phyloP scores from a whole-genome alignment of 345 rosid genomes.

The Orychophragmus violaceus region DNA sequence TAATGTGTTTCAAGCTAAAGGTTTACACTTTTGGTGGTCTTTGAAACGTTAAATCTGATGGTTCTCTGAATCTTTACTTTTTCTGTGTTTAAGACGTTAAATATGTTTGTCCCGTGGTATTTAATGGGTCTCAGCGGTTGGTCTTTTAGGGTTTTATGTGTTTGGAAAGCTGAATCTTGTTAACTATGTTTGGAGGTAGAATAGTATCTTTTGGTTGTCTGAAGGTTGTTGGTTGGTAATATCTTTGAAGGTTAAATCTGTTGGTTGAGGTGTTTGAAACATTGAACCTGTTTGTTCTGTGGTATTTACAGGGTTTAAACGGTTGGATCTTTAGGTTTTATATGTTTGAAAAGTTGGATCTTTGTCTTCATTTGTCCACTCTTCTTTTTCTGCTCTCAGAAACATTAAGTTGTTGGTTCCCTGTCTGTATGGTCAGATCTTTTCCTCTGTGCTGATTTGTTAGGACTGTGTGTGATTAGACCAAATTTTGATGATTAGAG shows the following conservation, averaged over 20 bases:
- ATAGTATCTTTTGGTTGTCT: background rate
- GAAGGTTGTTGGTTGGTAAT: no score
- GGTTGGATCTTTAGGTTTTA: no score
- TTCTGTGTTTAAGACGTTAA: background rate
- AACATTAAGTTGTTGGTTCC: background rate
- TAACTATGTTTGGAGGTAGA: background rate
- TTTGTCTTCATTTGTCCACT: background rate
- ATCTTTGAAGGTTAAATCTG: no score
- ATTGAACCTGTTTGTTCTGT: no score
- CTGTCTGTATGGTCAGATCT: background rate
- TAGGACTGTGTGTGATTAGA: background rate
- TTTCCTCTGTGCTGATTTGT: background rate
- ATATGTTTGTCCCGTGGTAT: background rate
- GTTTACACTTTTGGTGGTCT: background rate
- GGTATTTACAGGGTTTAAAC: no score
- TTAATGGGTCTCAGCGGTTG: background rate
- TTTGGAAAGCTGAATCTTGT: background rate
- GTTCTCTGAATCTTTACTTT: background rate
- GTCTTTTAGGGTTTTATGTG: background rate
- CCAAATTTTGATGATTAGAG: background rate
- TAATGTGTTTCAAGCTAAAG: background rate
- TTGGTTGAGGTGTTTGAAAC: no score
- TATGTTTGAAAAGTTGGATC: no score
- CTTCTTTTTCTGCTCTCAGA: background rate
- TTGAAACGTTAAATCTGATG: background rate